Conservation (phyloP, 2,329 filamentous ascomycete species). For the Colletotrichum orbiculare region DNA sequence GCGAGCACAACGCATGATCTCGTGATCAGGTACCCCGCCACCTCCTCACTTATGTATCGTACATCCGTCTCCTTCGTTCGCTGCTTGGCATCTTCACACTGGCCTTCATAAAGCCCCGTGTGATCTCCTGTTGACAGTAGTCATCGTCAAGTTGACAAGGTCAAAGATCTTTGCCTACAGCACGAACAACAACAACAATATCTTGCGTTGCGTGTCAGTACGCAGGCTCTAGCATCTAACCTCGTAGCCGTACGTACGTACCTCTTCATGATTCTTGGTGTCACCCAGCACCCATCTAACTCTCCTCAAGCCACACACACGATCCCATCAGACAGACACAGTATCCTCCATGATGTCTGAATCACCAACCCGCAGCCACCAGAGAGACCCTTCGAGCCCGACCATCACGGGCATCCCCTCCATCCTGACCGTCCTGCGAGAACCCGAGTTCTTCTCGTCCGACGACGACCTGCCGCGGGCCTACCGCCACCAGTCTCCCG, state of each 20-base stretch:
- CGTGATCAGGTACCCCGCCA: conserved; percentile 26
- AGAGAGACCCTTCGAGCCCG: conserved; percentile 26
- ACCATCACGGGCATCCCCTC: conserved; percentile 30
- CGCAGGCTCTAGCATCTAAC: no score
- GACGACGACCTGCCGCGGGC: conserved; percentile 24
- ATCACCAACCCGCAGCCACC: conserved; percentile 18
- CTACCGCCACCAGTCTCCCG: conserved; percentile 27
- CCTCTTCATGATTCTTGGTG: no score
- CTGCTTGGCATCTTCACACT: not conserved
- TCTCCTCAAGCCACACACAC: no score
- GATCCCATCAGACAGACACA: no score
- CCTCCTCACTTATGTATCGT: conserved; percentile 7
- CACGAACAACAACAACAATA: no score
- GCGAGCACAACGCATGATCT: conserved; percentile 9
- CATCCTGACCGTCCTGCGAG: conserved; percentile 29
- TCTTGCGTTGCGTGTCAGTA: no score
- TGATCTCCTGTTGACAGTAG: no score
- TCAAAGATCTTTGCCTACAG: no score
- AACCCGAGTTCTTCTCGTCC: conserved; percentile 25
- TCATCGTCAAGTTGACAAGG: no score
- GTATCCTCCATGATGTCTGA: conserved; percentile 20
- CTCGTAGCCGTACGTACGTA: no score
- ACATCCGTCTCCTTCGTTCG: not conserved
- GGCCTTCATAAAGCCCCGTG: no score
- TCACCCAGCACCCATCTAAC: no score